A percentile compares a stretch with the other conserved stretches of the same genome.
Evolutionary conservation across 306 rosid genomes (phyloP).

Genomic region (Cicer chorassanicum): DNA sequence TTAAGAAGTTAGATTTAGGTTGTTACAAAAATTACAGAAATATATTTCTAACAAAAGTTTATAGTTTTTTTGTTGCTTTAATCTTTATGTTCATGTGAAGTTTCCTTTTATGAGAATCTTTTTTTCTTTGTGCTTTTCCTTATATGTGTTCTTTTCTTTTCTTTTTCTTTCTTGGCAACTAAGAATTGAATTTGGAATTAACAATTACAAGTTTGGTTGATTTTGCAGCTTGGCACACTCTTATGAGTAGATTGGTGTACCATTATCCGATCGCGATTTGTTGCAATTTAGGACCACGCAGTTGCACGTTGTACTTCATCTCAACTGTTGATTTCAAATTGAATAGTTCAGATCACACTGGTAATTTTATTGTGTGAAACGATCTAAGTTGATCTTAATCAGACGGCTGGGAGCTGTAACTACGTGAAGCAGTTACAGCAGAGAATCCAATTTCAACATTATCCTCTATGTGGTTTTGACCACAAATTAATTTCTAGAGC

Average conservation of each 20-base stretch:
- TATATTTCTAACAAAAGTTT: conserved; percentile 58
- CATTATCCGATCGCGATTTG: neutral
- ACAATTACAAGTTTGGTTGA: conserved; percentile 44
- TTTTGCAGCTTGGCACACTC: conserved; percentile 56
- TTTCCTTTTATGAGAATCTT: conserved; percentile 64
- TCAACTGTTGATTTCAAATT: too few relatives aligned
- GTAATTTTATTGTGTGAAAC: too few relatives aligned
- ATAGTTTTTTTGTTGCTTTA: conserved; percentile 56
- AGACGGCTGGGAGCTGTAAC: too few relatives aligned
- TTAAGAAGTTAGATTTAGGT: conserved; percentile 41
- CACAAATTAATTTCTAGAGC: conserved; percentile 38
- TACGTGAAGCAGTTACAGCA: too few relatives aligned
- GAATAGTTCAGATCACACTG: too few relatives aligned
- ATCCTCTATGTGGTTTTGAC: neutral
- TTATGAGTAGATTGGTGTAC: conserved; percentile 39
- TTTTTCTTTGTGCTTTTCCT: conserved; percentile 64
- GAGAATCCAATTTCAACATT: too few relatives aligned
- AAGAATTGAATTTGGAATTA: conserved; percentile 48
- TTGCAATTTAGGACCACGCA: too few relatives aligned
- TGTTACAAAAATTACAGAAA: conserved; percentile 48
- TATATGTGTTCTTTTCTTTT: conserved; percentile 42
- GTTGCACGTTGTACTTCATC: too few relatives aligned
- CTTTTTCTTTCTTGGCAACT: conserved; percentile 48
- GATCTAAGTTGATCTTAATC: too few relatives aligned
- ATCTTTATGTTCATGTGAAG: conserved; percentile 63